Conservation (phyloP, 371 early-diverging fungal species). For the Rhizopus delemar region DNA sequence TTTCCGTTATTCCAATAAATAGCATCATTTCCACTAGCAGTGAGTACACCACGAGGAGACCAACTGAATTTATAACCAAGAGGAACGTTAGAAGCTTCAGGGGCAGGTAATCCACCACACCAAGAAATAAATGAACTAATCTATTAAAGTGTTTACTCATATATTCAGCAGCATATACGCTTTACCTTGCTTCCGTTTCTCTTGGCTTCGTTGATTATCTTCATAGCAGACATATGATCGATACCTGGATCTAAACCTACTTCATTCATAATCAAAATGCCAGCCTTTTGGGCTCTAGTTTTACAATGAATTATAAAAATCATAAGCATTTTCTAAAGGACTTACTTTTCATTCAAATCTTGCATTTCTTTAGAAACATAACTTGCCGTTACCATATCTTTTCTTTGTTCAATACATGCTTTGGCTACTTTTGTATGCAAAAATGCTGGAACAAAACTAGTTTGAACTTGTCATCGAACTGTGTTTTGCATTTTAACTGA, state of each 20-base stretch:
- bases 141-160: constrained; percentile 32
- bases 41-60: constrained; percentile 85
- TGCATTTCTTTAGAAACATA: constrained; percentile 94
- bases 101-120: constrained; percentile 92
- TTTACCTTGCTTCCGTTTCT: constrained; percentile 51
- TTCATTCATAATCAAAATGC: constrained; percentile 91
- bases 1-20: constrained; percentile 74
- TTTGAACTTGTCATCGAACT: neutral
- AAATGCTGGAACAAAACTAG: constrained; percentile 92
- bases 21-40: constrained; percentile 84
- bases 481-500: too few relatives aligned
- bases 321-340: neutral
- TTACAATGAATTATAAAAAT: neutral
- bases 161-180: constrained; percentile 6
- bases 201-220: constrained; percentile 87
- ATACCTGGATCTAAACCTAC: constrained; percentile 98
- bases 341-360: constrained; percentile 66
- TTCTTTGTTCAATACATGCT: constrained; percentile 78
- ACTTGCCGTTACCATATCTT: constrained; percentile 95
- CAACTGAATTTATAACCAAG: constrained; percentile 92
- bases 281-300: constrained; percentile 77
- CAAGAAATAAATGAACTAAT: constrained; percentile 81
- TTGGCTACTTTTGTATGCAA: constrained; percentile 86
- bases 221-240: constrained; percentile 97
- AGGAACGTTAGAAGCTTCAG: constrained; percentile 84